phyloP scores from a whole-genome alignment of 805 yeast genomes.

The Diddensiella caesifluorescens region DNA sequence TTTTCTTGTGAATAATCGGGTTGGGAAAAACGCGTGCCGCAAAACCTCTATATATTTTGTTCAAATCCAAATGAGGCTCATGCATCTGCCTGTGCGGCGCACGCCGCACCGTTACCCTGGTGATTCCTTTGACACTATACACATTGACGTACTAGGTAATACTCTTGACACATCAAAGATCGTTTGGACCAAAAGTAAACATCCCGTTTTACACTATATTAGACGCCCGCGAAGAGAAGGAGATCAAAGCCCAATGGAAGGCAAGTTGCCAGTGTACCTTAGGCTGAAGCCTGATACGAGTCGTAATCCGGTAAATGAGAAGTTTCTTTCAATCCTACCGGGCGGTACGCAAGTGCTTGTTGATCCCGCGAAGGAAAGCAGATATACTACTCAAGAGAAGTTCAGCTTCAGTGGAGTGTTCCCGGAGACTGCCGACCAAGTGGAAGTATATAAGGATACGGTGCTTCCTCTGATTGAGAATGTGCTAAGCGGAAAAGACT shows the following conservation, averaged over 20 bases:
- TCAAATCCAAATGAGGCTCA: too few relatives aligned
- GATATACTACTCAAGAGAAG: constrained; percentile 23
- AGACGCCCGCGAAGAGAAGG: not conserved
- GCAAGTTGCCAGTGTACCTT: constrained; percentile 34
- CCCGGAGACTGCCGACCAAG: constrained; percentile 31
- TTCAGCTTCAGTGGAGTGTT: constrained; percentile 34
- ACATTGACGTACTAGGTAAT: too few relatives aligned
- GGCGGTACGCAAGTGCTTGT: constrained; percentile 21
- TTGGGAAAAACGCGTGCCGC: too few relatives aligned
- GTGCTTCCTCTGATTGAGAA: constrained; percentile 33
- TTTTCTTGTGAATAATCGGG: too few relatives aligned
- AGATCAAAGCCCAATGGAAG: not conserved
- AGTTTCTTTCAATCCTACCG: constrained; percentile 23
- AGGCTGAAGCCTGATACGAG: constrained; percentile 36
- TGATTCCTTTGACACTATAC: too few relatives aligned
- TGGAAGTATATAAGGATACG: constrained; percentile 35
- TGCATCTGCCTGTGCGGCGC: too few relatives aligned
- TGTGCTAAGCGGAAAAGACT: constrained; percentile 34
- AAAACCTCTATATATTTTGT: too few relatives aligned
- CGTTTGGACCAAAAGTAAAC: too few relatives aligned
- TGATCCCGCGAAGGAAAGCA: constrained; percentile 25
- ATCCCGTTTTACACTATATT: not conserved
- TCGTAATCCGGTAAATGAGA: constrained; percentile 18
- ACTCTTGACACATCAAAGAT: too few relatives aligned
- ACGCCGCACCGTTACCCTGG: too few relatives aligned